phyloP scores from a whole-genome alignment of 371 early-diverging fungal genomes.

The Circinella minor region DNA sequence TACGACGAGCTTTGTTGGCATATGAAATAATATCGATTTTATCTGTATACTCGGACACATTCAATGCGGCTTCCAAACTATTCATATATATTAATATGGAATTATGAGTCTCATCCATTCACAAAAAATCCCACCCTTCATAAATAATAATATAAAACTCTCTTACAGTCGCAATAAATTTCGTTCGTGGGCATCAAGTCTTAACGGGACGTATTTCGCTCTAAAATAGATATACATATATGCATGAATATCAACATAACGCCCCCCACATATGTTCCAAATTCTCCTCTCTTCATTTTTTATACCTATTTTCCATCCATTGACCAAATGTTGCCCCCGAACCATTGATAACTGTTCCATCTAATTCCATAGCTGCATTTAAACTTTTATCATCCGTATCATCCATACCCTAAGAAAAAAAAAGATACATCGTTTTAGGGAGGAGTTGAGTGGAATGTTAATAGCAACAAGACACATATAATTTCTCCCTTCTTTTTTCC shows the following conservation, averaged over 20 bases:
- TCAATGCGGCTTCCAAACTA: conserved; percentile 88
- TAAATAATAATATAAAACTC: neutral
- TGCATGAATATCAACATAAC: too few relatives aligned
- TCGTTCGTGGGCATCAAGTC: conserved; percentile 86
- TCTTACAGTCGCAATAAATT: conserved; percentile 79
- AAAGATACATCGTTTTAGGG: neutral
- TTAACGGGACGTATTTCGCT: conserved; percentile 90
- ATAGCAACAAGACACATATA: too few relatives aligned
- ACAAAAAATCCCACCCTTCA: neutral
- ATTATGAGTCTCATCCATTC: neutral
- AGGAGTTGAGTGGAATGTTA: too few relatives aligned
- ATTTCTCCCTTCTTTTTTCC: neutral
- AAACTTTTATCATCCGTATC: neutral
- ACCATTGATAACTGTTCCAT: conserved; percentile 50
- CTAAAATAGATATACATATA: conserved; percentile 26
- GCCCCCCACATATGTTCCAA: neutral
- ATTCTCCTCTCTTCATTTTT: neutral
- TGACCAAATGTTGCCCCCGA: conserved; percentile 65
- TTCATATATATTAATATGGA: neutral
- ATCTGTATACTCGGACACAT: conserved; percentile 85
- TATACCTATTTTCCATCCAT: conserved; percentile 72
- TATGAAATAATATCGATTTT: conserved; percentile 90
- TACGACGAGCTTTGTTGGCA: conserved; percentile 84
- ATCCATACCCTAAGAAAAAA: neutral
- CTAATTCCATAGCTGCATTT: conserved; percentile 35